These are phyloP conservation scores for Flaveria robusta DNA, from an alignment of 129 eudicot species.

Conservation along the genomic window DNA sequence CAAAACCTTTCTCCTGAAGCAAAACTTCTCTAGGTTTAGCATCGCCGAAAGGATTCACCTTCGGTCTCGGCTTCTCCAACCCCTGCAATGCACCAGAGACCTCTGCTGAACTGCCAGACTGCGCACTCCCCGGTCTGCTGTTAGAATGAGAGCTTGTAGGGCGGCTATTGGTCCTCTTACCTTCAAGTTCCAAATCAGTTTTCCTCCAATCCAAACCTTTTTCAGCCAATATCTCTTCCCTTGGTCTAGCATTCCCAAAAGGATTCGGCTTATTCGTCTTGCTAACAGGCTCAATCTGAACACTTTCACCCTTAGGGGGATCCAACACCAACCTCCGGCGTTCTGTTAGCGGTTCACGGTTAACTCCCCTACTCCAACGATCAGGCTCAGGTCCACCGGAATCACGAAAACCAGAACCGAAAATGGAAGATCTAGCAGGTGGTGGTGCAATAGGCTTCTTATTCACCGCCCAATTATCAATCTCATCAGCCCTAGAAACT, in stretches of 20 bases:
- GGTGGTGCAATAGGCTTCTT: slow-evolving; percentile 46
- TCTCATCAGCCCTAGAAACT: slow-evolving; percentile 71
- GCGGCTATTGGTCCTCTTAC: slow-evolving; percentile 64
- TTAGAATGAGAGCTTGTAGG: slow-evolving; percentile 81
- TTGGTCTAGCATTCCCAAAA: slow-evolving; percentile 89
- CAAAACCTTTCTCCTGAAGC: slow-evolving; percentile 88
- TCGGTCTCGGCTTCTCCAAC: slow-evolving; percentile 57
- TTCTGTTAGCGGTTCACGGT: slow-evolving; percentile 29
- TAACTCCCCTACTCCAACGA: slow-evolving; percentile 50
- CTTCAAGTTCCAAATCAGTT: slow-evolving; percentile 68
- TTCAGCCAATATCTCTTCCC: slow-evolving; percentile 90
- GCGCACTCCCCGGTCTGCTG: slow-evolving; percentile 68
- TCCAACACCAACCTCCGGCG: slow-evolving; percentile 50
- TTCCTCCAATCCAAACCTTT: slow-evolving; percentile 94
- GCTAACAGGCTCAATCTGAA: slow-evolving; percentile 28
- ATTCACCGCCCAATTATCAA: slow-evolving; percentile 59
- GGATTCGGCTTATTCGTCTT: slow-evolving; percentile 71
- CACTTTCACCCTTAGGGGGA: slow-evolving; percentile 44
- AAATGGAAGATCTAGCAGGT: slow-evolving; percentile 39
- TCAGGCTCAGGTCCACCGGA: slow-evolving; percentile 62
- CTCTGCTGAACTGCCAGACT: slow-evolving; percentile 60
- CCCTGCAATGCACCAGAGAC: slow-evolving; percentile 41
- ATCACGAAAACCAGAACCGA: slow-evolving; percentile 63
- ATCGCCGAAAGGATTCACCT: slow-evolving; percentile 95
- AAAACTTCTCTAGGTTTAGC: slow-evolving; percentile 95